Conservation (phyloP, 2,329 filamentous ascomycete species). For the Fusarium nodosum region DNA sequence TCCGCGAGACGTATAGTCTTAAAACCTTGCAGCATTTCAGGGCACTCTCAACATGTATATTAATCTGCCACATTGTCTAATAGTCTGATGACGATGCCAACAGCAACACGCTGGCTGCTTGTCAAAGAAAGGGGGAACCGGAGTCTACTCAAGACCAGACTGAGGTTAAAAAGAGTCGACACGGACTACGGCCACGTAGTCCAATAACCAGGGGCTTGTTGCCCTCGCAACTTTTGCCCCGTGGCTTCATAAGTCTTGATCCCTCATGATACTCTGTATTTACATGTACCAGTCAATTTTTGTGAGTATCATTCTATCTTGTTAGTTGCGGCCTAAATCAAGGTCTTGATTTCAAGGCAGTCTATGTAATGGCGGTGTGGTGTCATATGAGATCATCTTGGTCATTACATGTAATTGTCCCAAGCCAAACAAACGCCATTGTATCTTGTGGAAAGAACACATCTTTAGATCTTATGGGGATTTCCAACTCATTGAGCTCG, state of each 20-base stretch:
- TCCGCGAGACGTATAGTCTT: neutral
- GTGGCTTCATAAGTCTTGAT: neutral
- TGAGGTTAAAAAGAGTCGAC: neutral
- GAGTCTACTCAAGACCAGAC: neutral
- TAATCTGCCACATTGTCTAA: neutral
- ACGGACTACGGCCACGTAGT: neutral
- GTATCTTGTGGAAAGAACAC: neutral
- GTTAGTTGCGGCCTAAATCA: neutral
- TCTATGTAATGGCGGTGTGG: neutral
- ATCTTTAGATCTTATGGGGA: neutral
- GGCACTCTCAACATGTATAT: neutral
- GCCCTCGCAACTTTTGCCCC: neutral
- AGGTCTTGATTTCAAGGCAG: neutral
- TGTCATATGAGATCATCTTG: conserved; percentile 5
- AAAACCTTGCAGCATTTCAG: neutral
- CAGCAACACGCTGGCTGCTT: neutral
- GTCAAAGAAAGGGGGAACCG: no score
- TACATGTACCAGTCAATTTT: neutral
- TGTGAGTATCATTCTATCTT: neutral
- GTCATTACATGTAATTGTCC: neutral
- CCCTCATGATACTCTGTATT: neutral
- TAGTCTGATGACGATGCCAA: neutral
- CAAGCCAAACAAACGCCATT: neutral
- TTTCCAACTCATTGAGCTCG: neutral
- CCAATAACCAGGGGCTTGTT: neutral